Percentiles rank a stretch among this genome's conserved stretches.
Evolutionary conservation across 78 protist genomes (phyloP).

Genomic region (Dictyostelium intermedium): DNA sequence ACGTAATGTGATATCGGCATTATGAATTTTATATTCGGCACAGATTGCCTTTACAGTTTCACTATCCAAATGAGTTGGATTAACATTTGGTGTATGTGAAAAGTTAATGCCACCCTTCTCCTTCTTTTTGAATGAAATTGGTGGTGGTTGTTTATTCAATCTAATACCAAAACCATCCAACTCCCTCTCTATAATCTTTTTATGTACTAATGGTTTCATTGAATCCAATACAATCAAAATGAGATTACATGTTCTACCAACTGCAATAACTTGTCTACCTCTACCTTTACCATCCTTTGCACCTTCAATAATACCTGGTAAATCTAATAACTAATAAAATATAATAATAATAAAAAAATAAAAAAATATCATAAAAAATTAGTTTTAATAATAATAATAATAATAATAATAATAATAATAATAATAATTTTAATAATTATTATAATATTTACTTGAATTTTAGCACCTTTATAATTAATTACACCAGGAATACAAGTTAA

Average conservation of each 20-base stretch:
- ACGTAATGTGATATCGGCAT: conserved; percentile 93
- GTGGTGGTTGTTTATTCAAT: conserved; percentile 97
- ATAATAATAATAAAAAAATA: background rate
- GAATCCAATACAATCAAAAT: conserved; percentile 98
- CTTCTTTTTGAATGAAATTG: conserved; percentile 90
- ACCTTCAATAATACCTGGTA: conserved; percentile 99
- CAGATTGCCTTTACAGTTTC: conserved; percentile 88
- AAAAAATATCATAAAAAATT: background rate
- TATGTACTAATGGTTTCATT: conserved; percentile 94
- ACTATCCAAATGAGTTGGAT: conserved; percentile 81
- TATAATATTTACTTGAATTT: conserved; percentile 92
- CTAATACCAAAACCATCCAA: conserved; percentile 99
- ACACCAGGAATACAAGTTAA: conserved; percentile 99
- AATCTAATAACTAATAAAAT: conserved; percentile 82
- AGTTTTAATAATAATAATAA: too few relatives aligned
- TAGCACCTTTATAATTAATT: conserved; percentile 95
- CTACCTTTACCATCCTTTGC: conserved; percentile 99
- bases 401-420: too few relatives aligned
- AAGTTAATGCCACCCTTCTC: conserved; percentile 98
- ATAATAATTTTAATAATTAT: too few relatives aligned
- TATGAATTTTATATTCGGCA: conserved; percentile 93
- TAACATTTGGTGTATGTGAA: conserved; percentile 66
- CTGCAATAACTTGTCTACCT: conserved; percentile 97
- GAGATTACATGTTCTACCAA: conserved; percentile 98
- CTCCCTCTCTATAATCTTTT: conserved; percentile 96